Evolutionary conservation across 495 filamentous ascomycete genomes (phyloP).

Genomic region (Podospora comata): DNA sequence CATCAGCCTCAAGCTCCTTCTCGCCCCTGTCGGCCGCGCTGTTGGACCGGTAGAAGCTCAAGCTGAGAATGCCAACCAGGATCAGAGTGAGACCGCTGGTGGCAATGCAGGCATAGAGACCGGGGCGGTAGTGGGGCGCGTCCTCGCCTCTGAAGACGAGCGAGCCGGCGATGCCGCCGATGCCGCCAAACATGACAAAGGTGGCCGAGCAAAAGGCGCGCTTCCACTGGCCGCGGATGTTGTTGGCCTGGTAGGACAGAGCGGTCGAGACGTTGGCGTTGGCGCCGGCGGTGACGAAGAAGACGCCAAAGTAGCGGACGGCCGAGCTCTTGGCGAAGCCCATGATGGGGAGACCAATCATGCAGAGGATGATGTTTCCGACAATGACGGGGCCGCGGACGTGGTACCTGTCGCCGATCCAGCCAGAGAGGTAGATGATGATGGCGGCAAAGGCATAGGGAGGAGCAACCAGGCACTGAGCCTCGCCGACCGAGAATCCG

Average conservation of each 20-base stretch:
- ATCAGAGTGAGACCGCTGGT: slow-evolving; percentile 36
- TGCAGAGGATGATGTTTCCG: slow-evolving; percentile 48
- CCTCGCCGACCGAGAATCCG: slow-evolving; percentile 52
- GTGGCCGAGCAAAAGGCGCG: slow-evolving; percentile 59
- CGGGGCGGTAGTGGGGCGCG: slow-evolving; percentile 39
- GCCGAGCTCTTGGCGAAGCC: slow-evolving; percentile 49
- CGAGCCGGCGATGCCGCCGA: slow-evolving; percentile 59
- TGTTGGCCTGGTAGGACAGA: slow-evolving; percentile 66
- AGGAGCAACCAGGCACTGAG: slow-evolving; percentile 63
- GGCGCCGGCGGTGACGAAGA: slow-evolving; percentile 56
- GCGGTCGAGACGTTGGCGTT: slow-evolving; percentile 59
- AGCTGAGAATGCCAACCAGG: slow-evolving; percentile 33
- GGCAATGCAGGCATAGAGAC: slow-evolving; percentile 46
- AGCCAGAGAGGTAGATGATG: slow-evolving; percentile 54
- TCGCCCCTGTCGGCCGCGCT: slow-evolving; percentile 44
- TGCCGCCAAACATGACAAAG: slow-evolving; percentile 56
- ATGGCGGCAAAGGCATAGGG: slow-evolving; percentile 60
- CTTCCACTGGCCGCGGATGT: slow-evolving; percentile 67
- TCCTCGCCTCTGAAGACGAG: slow-evolving; percentile 53
- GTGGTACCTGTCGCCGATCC: slow-evolving; percentile 55
- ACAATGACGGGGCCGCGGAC: slow-evolving; percentile 56
- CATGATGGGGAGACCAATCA: slow-evolving; percentile 51
- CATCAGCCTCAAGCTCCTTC: slow-evolving; percentile 42
- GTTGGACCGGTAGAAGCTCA: slow-evolving; percentile 37
- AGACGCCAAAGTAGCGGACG: slow-evolving; percentile 62